Percentiles rank a stretch among this genome's conserved stretches.
phyloP scores from a whole-genome alignment of 1,284 basidiomycete species.

The Irpex rosettiformis region DNA sequence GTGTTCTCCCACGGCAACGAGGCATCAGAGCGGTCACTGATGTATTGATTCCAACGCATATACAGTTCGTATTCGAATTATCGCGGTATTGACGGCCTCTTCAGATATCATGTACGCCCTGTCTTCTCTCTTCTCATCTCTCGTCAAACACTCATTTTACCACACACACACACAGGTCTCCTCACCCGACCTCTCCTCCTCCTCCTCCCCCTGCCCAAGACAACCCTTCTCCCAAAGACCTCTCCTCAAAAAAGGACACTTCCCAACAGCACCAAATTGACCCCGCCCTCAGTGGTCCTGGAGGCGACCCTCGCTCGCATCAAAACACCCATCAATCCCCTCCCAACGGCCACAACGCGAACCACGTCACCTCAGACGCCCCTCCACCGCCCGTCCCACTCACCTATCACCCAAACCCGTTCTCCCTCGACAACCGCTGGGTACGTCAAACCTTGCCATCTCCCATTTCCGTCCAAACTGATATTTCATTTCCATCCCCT shows the following conservation, averaged over 20 bases:
- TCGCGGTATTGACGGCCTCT: no score
- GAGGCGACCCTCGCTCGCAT: slow-evolving; percentile 1
- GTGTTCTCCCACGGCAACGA: neutral
- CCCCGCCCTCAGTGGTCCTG: slow-evolving; percentile 9
- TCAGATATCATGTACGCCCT: no score
- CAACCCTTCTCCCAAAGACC: no score
- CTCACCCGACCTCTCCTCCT: slow-evolving; percentile 6
- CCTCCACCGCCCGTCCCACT: slow-evolving; percentile 3
- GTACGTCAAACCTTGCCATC: slow-evolving; percentile 10
- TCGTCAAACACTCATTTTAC: no score
- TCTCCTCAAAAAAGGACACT: neutral
- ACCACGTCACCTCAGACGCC: neutral
- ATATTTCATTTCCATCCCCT: neutral
- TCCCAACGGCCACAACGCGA: slow-evolving; percentile 1
- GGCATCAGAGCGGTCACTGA: slow-evolving; percentile 2
- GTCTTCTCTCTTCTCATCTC: no score
- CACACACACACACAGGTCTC: no score
- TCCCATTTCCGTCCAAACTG: neutral
- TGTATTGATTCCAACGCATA: slow-evolving; percentile 2
- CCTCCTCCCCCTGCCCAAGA: no score
- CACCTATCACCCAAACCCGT: slow-evolving; percentile 7
- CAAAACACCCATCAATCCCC: slow-evolving; percentile 4
- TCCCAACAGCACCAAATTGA: slow-evolving; percentile 6
- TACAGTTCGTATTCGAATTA: neutral
- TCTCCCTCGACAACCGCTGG: slow-evolving; percentile 15